These are phyloP conservation scores for Aspergillus thermomutatus DNA, from an alignment of 2,329 filamentous ascomycete species.

Conservation along the genomic window DNA sequence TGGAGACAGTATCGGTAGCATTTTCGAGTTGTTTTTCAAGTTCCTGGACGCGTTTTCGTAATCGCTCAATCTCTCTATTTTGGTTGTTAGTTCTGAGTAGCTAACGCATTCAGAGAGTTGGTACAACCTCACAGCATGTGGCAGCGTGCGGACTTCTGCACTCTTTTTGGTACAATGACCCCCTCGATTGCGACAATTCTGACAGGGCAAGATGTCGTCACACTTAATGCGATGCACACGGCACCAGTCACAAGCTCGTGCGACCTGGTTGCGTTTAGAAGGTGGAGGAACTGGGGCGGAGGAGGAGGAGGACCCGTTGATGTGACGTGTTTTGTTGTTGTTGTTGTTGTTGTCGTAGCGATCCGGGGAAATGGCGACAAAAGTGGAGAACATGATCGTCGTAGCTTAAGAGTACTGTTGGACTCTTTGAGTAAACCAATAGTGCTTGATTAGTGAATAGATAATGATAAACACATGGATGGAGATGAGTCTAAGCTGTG, in stretches of 20 bases:
- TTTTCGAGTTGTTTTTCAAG: conserved; percentile 34
- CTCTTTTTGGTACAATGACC: conserved; percentile 17
- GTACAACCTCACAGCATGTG: neutral
- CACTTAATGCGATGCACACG: conserved; percentile 27
- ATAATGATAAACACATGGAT: too few relatives aligned
- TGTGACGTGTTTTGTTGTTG: neutral
- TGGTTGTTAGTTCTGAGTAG: neutral
- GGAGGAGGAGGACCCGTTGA: neutral
- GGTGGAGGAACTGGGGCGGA: neutral
- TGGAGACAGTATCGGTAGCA: conserved; percentile 7
- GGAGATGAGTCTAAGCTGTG: too few relatives aligned
- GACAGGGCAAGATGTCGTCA: conserved; percentile 22
- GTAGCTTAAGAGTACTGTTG: too few relatives aligned
- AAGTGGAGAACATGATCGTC: neutral
- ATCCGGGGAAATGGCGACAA: neutral
- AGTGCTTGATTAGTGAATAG: too few relatives aligned
- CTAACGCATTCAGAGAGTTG: neutral
- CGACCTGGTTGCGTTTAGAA: conserved; percentile 18
- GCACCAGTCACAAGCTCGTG: conserved; percentile 26
- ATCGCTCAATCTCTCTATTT: conserved; percentile 21
- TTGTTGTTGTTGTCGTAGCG: neutral
- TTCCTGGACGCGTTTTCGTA: conserved; percentile 33
- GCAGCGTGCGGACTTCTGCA: neutral
- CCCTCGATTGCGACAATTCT: conserved; percentile 20
- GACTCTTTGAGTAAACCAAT: too few relatives aligned